These are phyloP conservation scores for Plasmodium gaboni DNA, from an alignment of 169 alveolate species.

Conservation along the genomic window DNA sequence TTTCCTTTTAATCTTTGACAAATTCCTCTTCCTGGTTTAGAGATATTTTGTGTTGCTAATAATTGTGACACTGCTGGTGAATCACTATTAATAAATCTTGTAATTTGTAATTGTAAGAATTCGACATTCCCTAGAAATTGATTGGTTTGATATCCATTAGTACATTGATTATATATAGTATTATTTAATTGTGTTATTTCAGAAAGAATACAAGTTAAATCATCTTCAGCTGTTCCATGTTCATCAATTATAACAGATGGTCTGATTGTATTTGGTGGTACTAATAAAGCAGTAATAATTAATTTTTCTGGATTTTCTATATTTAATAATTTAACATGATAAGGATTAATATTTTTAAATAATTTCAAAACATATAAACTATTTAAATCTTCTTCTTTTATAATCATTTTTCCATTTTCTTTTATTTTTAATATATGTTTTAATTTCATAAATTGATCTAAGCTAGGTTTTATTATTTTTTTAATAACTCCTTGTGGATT, in stretches of 20 bases:
- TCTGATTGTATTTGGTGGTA: constrained; percentile 98
- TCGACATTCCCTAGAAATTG: constrained; percentile 92
- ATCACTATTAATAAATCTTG: constrained; percentile 94
- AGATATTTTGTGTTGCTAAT: constrained; percentile 84
- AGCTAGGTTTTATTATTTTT: constrained; percentile 87
- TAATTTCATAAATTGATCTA: constrained; percentile 92
- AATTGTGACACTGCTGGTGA: constrained; percentile 94
- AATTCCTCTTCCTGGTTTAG: constrained; percentile 88
- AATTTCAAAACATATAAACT: constrained; percentile 93
- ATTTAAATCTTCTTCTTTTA: constrained; percentile 91
- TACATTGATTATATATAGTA: constrained; percentile 88
- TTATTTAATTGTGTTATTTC: constrained; percentile 91
- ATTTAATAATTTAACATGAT: constrained; percentile 93
- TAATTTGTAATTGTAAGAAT: constrained; percentile 90
- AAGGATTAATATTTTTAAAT: constrained; percentile 92
- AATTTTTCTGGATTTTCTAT: constrained; percentile 94
- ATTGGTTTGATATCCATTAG: constrained; percentile 89
- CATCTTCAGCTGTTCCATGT: constrained; percentile 95
- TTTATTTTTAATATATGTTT: constrained; percentile 86
- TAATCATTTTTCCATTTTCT: constrained; percentile 85
- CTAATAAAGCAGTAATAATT: constrained; percentile 92
- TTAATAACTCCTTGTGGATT: constrained; percentile 90
- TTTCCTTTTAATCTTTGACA: constrained; percentile 91
- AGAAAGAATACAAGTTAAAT: constrained; percentile 93
- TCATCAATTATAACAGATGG: constrained; percentile 96